Evolutionary conservation across 2,329 filamentous ascomycete species (phyloP).

Genomic region (Venturia oleaginea): DNA sequence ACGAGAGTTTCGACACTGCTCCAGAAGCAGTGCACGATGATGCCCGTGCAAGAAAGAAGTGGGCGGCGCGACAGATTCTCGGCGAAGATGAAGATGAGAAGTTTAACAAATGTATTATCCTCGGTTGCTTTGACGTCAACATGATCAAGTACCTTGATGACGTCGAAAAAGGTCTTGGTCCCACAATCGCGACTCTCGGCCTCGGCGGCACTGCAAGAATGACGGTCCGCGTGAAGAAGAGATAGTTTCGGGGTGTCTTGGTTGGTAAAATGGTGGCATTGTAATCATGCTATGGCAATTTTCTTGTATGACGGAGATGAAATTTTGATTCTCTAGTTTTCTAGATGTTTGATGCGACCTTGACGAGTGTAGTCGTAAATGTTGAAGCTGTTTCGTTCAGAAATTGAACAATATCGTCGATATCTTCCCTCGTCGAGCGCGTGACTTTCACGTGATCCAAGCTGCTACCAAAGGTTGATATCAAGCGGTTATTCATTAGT

Average conservation of each 20-base stretch:
- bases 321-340: no score
- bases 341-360: no score
- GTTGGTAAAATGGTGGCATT: slow-evolving; percentile 48
- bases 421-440: no score
- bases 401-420: no score
- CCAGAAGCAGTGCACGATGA: slow-evolving; percentile 38
- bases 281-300: slow-evolving; percentile 53
- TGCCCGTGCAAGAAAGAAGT: slow-evolving; percentile 45
- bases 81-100: slow-evolving; percentile 23
- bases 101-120: slow-evolving; percentile 55
- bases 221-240: slow-evolving; percentile 48
- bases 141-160: slow-evolving; percentile 50
- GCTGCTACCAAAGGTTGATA: no score
- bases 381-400: neutral
- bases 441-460: neutral
- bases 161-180: slow-evolving; percentile 53
- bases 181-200: slow-evolving; percentile 53
- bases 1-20: slow-evolving; percentile 19
- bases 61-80: slow-evolving; percentile 42
- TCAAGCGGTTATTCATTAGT: no score
- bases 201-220: slow-evolving; percentile 51
- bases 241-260: slow-evolving; percentile 27
- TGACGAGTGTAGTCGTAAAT: no score
- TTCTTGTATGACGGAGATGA: slow-evolving; percentile 50
- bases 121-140: slow-evolving; percentile 51